Conservation (phyloP, 108 stramenopile species). For the Pseudonitzschia delicatissima region DNA sequence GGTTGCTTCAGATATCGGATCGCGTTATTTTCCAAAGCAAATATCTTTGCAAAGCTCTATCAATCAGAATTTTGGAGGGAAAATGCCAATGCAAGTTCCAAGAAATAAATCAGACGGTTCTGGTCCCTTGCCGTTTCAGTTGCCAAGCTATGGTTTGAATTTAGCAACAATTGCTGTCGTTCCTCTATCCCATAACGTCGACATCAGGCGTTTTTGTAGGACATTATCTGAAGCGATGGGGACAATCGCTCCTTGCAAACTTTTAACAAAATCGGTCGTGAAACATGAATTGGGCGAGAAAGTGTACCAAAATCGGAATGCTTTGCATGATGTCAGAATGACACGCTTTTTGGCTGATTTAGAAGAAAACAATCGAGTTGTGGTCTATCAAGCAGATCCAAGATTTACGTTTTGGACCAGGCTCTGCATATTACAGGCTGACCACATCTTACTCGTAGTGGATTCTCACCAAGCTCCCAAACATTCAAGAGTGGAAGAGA, state of each 20-base stretch:
- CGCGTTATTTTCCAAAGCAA: conserved; percentile 14
- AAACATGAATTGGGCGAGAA: conserved; percentile 30
- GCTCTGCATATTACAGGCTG: conserved; percentile 45
- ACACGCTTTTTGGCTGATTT: conserved; percentile 42
- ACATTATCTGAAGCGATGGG: conserved; percentile 20
- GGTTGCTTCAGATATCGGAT: conserved; percentile 31
- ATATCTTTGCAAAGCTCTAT: background rate
- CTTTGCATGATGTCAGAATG: conserved; percentile 41
- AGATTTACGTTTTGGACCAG: conserved; percentile 54
- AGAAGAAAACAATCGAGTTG: conserved; percentile 52
- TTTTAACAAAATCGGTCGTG: conserved; percentile 35
- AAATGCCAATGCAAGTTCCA: background rate
- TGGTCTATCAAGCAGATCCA: conserved; percentile 47
- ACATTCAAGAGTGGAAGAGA: conserved; percentile 25
- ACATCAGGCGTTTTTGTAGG: conserved; percentile 34
- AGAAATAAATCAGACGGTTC: background rate
- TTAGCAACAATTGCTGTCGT: conserved; percentile 57
- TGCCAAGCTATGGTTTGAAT: conserved; percentile 45
- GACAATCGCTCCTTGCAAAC: conserved; percentile 47
- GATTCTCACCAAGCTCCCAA: conserved; percentile 37
- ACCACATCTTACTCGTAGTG: conserved; percentile 45
- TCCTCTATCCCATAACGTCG: conserved; percentile 30
- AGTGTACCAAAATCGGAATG: conserved; percentile 23
- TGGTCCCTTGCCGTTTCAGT: conserved; percentile 1
- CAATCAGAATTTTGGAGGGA: background rate